Evolutionary conservation across 169 alveolate genomes (phyloP).

Genomic region (Cytauxzoon felis): DNA sequence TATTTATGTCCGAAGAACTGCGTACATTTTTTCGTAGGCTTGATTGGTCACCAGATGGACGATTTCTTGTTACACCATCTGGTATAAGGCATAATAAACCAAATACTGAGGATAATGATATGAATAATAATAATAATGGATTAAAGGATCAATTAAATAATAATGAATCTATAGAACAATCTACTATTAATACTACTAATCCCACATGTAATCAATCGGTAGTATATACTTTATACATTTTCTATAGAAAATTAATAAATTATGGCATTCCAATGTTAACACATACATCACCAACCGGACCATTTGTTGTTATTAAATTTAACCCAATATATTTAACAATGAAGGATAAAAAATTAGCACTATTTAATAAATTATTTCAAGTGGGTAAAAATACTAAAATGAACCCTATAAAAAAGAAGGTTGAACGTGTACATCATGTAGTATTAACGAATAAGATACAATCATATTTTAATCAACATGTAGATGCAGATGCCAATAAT

Average conservation of each 20-base stretch:
- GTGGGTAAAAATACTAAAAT: neutral
- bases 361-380: conserved; percentile 38
- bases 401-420: conserved; percentile 12
- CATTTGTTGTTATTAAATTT: conserved; percentile 57
- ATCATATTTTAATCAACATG: no score
- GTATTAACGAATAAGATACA: conserved; percentile 11
- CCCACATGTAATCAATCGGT: neutral
- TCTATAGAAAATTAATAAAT: conserved; percentile 50
- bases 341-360: conserved; percentile 34
- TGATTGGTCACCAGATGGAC: conserved; percentile 88
- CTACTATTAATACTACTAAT: neutral
- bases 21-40: conserved; percentile 84
- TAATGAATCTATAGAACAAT: neutral
- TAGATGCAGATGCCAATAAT: no score
- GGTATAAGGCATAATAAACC: conserved; percentile 69
- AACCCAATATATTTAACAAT: conserved; percentile 35
- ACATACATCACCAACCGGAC: conserved; percentile 64
- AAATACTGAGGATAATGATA: conserved; percentile 4
- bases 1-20: conserved; percentile 80
- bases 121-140: neutral
- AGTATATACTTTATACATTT: conserved; percentile 46
- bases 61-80: conserved; percentile 81
- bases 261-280: conserved; percentile 62
- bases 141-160: neutral
- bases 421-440: no score